Evolutionary conservation across 2,329 filamentous ascomycete species (phyloP).

Genomic region (Emmonsiellopsis sp.): DNA sequence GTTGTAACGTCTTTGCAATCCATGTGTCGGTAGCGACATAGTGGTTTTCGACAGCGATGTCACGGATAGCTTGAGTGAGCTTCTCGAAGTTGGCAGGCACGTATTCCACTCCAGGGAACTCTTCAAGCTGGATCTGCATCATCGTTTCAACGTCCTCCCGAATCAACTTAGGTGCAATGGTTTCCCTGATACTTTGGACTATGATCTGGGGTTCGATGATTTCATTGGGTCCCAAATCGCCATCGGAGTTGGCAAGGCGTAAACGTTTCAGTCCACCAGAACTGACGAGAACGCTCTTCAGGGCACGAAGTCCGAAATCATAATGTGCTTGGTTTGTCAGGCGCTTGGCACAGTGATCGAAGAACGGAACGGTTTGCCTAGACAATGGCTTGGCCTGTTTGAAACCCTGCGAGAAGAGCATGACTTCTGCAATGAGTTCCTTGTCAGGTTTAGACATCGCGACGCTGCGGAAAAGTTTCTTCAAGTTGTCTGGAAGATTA

Average conservation of each 20-base stretch:
- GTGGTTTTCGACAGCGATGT: constrained; percentile 74
- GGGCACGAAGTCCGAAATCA: constrained; percentile 91
- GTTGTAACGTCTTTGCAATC: constrained; percentile 94
- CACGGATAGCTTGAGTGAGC: constrained; percentile 71
- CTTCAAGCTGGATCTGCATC: constrained; percentile 68
- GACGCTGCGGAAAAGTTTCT: constrained; percentile 98
- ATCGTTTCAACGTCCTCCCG: constrained; percentile 84
- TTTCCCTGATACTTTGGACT: constrained; percentile 95
- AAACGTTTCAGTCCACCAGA: constrained; percentile 92
- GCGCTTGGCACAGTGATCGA: constrained; percentile 73
- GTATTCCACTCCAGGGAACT: constrained; percentile 90
- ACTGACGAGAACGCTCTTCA: constrained; percentile 98
- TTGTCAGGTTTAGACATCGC: constrained; percentile 99
- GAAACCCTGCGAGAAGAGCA: constrained; percentile 99
- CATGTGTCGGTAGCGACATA: constrained; percentile 86
- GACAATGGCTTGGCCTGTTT: constrained; percentile 90
- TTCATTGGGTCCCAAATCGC: constrained; percentile 55
- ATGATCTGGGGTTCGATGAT: constrained; percentile 93
- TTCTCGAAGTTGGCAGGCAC: constrained; percentile 76
- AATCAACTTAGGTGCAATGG: constrained; percentile 94
- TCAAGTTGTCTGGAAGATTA: constrained; percentile 95
- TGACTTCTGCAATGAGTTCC: constrained; percentile 97
- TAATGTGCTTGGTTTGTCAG: constrained; percentile 98
- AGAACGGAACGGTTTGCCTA: constrained; percentile 95
- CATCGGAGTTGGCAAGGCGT: constrained; percentile 53